Conservation (phyloP, 805 yeast genomes). For the Priceomyces fermenticarens region DNA sequence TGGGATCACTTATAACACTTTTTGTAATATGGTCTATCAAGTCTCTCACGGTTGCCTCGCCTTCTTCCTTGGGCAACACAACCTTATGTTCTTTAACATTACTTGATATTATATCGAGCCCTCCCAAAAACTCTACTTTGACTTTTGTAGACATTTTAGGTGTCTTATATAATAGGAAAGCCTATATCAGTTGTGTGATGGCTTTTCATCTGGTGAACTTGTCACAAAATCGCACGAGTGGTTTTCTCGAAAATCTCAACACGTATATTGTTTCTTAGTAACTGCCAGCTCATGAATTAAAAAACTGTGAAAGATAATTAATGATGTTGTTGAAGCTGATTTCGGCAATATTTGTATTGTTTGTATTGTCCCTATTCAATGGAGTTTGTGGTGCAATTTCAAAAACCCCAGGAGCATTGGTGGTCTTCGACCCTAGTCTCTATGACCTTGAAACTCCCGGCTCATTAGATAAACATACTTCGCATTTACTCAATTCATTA, state of each 20-base stretch:
- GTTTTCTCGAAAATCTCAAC: slow-evolving; percentile 2
- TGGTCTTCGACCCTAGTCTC: slow-evolving; percentile 30
- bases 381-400: slow-evolving; percentile 6
- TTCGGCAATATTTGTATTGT: slow-evolving; percentile 9
- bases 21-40: slow-evolving; percentile 54
- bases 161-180: background rate
- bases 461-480: slow-evolving; percentile 14
- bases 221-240: slow-evolving; percentile 1
- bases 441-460: slow-evolving; percentile 15
- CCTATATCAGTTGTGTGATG: background rate
- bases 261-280: background rate
- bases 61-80: slow-evolving; percentile 39
- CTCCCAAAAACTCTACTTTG: slow-evolving; percentile 59
- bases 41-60: slow-evolving; percentile 44
- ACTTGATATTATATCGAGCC: slow-evolving; percentile 75
- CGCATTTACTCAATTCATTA: slow-evolving; percentile 21
- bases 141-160: slow-evolving; percentile 26
- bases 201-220: background rate
- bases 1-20: slow-evolving; percentile 55
- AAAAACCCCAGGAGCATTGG: slow-evolving; percentile 20
- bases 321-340: slow-evolving; percentile 4
- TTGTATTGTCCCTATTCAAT: background rate
- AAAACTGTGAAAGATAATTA: background rate
- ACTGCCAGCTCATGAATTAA: background rate
- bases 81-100: slow-evolving; percentile 55